These are phyloP conservation scores for Sporothrix sp. DNA, from an alignment of 2,329 filamentous ascomycete genomes.

Conservation along the genomic window DNA sequence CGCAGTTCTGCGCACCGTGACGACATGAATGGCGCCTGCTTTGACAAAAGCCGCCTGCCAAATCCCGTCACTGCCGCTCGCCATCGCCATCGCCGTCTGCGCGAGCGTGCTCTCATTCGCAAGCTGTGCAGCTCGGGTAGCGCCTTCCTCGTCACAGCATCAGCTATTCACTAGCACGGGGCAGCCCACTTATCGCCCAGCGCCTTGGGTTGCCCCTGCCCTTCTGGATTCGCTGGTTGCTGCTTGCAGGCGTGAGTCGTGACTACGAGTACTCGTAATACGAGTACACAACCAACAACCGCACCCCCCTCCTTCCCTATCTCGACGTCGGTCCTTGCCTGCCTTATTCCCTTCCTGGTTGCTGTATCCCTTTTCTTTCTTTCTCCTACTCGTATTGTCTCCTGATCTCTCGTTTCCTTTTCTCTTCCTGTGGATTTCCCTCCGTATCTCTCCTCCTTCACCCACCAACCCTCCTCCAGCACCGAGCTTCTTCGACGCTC, in stretches of 20 bases:
- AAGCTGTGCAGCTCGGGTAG: neutral
- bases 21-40: neutral
- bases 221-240: no score
- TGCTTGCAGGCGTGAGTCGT: no score
- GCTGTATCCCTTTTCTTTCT: neutral
- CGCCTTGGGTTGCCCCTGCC: neutral
- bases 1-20: conserved; percentile 3
- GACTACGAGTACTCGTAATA: no score
- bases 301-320: neutral
- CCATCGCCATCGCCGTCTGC: conserved; percentile 5
- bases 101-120: conserved; percentile 1
- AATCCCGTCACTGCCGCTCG: conserved; percentile 16
- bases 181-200: conserved; percentile 1
- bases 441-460: neutral
- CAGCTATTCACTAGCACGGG: neutral
- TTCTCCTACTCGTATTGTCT: neutral
- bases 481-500: neutral
- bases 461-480: neutral
- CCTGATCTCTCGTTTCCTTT: neutral
- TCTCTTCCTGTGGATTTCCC: neutral
- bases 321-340: neutral
- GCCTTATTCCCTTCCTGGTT: neutral
- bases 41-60: conserved; percentile 8
- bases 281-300: neutral
- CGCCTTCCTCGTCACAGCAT: no score